Percentiles rank a stretch among this genome's conserved stretches.
Evolutionary conservation across 2,329 filamentous ascomycete species (phyloP).

Genomic region (Colletotrichum gloeosporioides): DNA sequence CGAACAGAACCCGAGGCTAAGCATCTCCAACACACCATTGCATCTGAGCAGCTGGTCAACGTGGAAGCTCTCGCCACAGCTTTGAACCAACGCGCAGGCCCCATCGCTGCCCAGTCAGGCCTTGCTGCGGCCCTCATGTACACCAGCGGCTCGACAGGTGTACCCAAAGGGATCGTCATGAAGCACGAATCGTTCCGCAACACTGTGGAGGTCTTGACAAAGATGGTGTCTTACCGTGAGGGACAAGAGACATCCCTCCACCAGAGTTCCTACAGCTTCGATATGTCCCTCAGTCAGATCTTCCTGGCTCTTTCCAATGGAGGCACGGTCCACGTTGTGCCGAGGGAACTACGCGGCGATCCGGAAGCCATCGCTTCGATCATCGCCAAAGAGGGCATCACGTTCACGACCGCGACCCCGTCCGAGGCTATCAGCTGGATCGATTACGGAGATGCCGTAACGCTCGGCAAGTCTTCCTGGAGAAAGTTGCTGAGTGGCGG

Average conservation of each 20-base stretch:
- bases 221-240: conserved; percentile 11
- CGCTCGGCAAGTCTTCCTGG: conserved; percentile 23
- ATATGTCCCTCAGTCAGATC: conserved; percentile 43
- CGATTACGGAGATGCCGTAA: conserved; percentile 14
- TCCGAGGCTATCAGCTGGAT: conserved; percentile 44
- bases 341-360: conserved; percentile 34
- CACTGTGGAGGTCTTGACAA: conserved; percentile 14
- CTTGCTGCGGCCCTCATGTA: conserved; percentile 34
- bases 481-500: conserved; percentile 22
- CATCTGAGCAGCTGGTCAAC: background rate
- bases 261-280: conserved; percentile 45
- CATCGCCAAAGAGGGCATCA: conserved; percentile 40
- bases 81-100: background rate
- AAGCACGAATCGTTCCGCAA: conserved; percentile 33
- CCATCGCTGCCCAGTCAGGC: background rate
- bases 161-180: conserved; percentile 46
- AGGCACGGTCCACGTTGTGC: conserved; percentile 39
- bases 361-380: conserved; percentile 36
- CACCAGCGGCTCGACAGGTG: conserved; percentile 35
- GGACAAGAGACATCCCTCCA: conserved; percentile 37
- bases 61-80: background rate
- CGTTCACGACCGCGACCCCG: conserved; percentile 42
- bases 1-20: background rate
- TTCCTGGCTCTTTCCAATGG: conserved; percentile 40
- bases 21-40: background rate